These are phyloP conservation scores for Thraustochytrium striatum DNA, from an alignment of 352 stramenopile genomes.

Conservation along the genomic window DNA sequence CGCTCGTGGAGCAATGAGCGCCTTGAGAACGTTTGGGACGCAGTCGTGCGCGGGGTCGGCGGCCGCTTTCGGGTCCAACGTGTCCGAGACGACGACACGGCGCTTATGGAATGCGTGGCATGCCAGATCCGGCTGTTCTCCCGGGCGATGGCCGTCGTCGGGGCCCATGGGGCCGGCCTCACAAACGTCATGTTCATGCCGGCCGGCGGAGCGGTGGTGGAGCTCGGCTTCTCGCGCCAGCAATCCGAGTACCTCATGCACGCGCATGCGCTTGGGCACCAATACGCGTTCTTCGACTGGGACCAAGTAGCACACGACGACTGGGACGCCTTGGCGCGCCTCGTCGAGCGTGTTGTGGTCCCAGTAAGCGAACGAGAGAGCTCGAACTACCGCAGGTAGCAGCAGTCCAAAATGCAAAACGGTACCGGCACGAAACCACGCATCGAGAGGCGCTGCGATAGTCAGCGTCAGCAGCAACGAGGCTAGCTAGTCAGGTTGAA, in stretches of 20 bases:
- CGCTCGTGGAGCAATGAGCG: not conserved
- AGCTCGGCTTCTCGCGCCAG: slow-evolving; percentile 26
- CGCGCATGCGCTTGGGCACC: slow-evolving; percentile 6
- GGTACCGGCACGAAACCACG: no score
- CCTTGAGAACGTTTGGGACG: not conserved
- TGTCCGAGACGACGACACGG: not conserved
- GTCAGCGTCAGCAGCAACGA: no score
- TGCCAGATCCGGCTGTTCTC: slow-evolving; percentile 47
- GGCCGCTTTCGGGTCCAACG: not conserved
- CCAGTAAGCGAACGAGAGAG: no score
- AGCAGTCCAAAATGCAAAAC: no score
- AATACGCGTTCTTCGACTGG: slow-evolving; percentile 5
- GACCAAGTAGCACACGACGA: not conserved
- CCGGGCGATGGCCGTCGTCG: slow-evolving; percentile 43
- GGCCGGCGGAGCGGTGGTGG: slow-evolving; percentile 36
- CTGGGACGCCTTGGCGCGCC: not conserved
- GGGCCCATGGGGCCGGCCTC: slow-evolving; percentile 50
- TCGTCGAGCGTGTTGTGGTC: no score
- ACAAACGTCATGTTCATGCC: slow-evolving; percentile 53
- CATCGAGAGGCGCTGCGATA: no score
- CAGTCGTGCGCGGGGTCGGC: not conserved
- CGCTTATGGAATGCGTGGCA: slow-evolving; percentile 36
- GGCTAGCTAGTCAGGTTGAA: no score
- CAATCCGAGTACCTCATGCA: slow-evolving; percentile 33
- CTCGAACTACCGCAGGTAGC: no score